phyloP scores from a whole-genome alignment of 2,329 filamentous ascomycete genomes.

The Curvularia lunata region DNA sequence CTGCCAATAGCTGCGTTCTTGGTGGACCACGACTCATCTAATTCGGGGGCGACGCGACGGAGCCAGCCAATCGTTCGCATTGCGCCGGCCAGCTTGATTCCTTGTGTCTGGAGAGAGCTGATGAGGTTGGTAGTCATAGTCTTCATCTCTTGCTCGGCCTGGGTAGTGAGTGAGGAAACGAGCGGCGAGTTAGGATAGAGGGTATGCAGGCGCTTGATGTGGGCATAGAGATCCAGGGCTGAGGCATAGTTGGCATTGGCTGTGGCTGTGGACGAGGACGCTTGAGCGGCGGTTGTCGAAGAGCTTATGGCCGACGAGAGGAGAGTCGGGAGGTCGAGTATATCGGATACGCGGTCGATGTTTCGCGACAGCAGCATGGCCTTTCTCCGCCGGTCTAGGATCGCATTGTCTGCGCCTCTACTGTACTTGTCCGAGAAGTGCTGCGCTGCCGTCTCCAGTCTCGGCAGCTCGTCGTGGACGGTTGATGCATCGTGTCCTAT shows the following conservation, averaged over 20 bases:
- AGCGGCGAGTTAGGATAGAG: slow-evolving; percentile 82
- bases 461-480: slow-evolving; percentile 75
- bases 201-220: slow-evolving; percentile 83
- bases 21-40: slow-evolving; percentile 58
- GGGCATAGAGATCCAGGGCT: slow-evolving; percentile 89
- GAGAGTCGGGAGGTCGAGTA: slow-evolving; percentile 86
- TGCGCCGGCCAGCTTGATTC: slow-evolving; percentile 85
- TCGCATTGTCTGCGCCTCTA: slow-evolving; percentile 67
- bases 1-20: slow-evolving; percentile 42
- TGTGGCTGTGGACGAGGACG: slow-evolving; percentile 34
- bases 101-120: slow-evolving; percentile 73
- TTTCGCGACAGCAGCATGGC: slow-evolving; percentile 84
- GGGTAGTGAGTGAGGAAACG: slow-evolving; percentile 72
- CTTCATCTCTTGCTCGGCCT: slow-evolving; percentile 87
- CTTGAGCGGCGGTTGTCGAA: slow-evolving; percentile 59
- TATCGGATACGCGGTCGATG: slow-evolving; percentile 85
- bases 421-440: slow-evolving; percentile 84
- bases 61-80: slow-evolving; percentile 93
- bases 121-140: slow-evolving; percentile 88
- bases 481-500: slow-evolving; percentile 70
- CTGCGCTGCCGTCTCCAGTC: slow-evolving; percentile 78
- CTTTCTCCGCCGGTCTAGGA: slow-evolving; percentile 76
- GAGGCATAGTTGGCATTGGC: slow-evolving; percentile 78
- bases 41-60: slow-evolving; percentile 81
- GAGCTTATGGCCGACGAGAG: slow-evolving; percentile 78